phyloP scores from a whole-genome alignment of 257 asterid genomes.

The Salvia splendens region DNA sequence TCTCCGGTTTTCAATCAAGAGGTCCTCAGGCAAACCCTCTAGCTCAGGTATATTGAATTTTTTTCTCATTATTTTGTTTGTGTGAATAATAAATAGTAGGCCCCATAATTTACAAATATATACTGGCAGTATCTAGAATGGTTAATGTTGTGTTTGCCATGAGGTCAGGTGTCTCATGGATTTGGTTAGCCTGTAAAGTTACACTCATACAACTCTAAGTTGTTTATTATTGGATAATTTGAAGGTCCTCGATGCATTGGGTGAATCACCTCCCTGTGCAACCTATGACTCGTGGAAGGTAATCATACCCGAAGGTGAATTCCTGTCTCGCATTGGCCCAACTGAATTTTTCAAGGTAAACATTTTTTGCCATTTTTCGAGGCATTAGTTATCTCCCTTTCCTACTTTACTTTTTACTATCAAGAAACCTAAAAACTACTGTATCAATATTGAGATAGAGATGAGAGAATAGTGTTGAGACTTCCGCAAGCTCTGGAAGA shows the following conservation, averaged over 20 bases:
- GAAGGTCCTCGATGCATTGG: slow-evolving; percentile 95
- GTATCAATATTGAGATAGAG: slow-evolving; percentile 5
- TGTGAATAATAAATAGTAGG: not conserved
- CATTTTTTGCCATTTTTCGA: slow-evolving; percentile 5
- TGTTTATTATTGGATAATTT: slow-evolving; percentile 32
- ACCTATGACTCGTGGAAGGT: slow-evolving; percentile 96
- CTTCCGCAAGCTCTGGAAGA: not conserved
- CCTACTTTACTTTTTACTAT: slow-evolving; percentile 6
- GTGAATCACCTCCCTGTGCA: slow-evolving; percentile 71
- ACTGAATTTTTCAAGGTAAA: slow-evolving; percentile 87
- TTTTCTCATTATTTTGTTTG: not conserved
- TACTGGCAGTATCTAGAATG: not conserved
- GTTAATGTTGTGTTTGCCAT: slow-evolving; percentile 8
- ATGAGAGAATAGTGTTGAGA: not conserved
- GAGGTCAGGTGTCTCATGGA: not conserved
- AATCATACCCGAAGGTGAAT: slow-evolving; percentile 91
- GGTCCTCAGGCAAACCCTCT: slow-evolving; percentile 98
- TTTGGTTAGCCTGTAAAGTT: not conserved
- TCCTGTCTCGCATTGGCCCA: slow-evolving; percentile 95
- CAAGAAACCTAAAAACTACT: not conserved
- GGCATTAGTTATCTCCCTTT: not conserved
- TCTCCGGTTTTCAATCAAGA: slow-evolving; percentile 91
- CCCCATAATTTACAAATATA: not conserved
- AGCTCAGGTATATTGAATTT: slow-evolving; percentile 61
- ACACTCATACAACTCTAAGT: not conserved